Evolutionary conservation across 441 rosid species (phyloP).

Genomic region (Mallotus repandus): DNA sequence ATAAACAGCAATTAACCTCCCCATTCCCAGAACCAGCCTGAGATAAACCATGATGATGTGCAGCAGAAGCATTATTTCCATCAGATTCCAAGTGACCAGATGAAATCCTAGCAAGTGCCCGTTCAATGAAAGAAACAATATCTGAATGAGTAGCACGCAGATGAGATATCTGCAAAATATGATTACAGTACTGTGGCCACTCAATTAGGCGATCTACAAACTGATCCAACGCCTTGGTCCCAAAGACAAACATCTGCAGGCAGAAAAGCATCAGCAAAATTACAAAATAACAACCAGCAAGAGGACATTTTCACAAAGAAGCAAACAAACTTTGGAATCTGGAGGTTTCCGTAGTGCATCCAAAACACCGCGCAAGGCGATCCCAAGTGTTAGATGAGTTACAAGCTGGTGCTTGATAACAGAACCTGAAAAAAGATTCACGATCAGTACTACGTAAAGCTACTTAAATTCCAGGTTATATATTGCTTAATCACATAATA

Average conservation of each 20-base stretch:
- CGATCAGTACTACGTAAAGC: constrained; percentile 7
- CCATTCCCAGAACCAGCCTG: constrained; percentile 54
- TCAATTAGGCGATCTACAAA: constrained; percentile 94
- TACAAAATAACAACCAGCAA: constrained; percentile 11
- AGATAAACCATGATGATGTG: constrained; percentile 50
- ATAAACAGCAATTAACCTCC: constrained; percentile 54
- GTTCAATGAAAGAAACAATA: constrained; percentile 88
- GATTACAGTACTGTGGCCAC: constrained; percentile 99
- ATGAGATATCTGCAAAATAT: constrained; percentile 97
- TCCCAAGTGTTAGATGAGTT: constrained; percentile 86
- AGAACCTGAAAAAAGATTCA: constrained; percentile 52
- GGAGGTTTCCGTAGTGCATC: constrained; percentile 98
- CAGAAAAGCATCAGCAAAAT: constrained; percentile 26
- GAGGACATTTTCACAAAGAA: constrained; percentile 4
- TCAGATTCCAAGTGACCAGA: constrained; percentile 79
- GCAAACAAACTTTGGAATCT: constrained; percentile 82
- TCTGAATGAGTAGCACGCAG: constrained; percentile 82
- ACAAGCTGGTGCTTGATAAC: constrained; percentile 97
- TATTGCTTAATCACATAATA: not conserved
- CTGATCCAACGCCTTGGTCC: constrained; percentile 97
- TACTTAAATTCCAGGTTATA: not conserved
- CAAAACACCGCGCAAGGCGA: constrained; percentile 92
- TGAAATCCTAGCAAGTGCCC: constrained; percentile 83
- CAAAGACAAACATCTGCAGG: constrained; percentile 93
- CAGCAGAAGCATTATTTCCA: constrained; percentile 45